Evolutionary conservation across 1,284 basidiomycete species (phyloP), one percentile per base, ranked within the genome.

Genomic region (Irpex lacteus): DNA sequence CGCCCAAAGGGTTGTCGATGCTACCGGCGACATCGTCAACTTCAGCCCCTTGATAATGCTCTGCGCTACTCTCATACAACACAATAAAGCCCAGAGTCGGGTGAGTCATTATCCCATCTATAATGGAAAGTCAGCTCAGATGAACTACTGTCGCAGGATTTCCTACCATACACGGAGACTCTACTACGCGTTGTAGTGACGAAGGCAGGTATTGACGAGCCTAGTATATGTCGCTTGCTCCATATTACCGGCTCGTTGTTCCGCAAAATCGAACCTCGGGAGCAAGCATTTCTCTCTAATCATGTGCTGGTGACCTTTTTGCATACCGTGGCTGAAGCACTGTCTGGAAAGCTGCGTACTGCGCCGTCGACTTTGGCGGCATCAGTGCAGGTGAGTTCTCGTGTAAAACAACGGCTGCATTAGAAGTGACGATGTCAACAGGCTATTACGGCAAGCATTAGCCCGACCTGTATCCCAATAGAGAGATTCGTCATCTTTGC

Each of bases 81-180:
- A 86, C 70, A 88, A 90, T 73, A 85, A 85, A 71, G 73, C 79
- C n/a, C 79, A 84, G 57, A 82, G 81, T 70, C 78, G 84, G 65
- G 89, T 89, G 66, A 65, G 78, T 71, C 60, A 9, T 65, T 50
- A n/a, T 60, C 18, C 63, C 56, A 21, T 36, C 60, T 58, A 40
- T n/a, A 36, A 60, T 26, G 40, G 44, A 13, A 5, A 18, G 32
- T 55, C 7, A 50, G 15, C 32, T 60, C 4, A 52, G 32, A 53
- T 38, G 59, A 49, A 9, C 8, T 18, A 18, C 7, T 18, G 50
- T 18, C 60, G 0, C 64, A 92, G 89, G 88, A 88, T 50, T 72
- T 91, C 57, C 71, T 91, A 5, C 67, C 76, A 1, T 83, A 82
- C 67, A 70, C 82, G n/a, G 88, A 90, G 66, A 84, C 81, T 3